Base-by-base conservation (phyloP, 2,329 filamentous ascomycete species). In the Pseudogymnoascus sp. region DNA sequence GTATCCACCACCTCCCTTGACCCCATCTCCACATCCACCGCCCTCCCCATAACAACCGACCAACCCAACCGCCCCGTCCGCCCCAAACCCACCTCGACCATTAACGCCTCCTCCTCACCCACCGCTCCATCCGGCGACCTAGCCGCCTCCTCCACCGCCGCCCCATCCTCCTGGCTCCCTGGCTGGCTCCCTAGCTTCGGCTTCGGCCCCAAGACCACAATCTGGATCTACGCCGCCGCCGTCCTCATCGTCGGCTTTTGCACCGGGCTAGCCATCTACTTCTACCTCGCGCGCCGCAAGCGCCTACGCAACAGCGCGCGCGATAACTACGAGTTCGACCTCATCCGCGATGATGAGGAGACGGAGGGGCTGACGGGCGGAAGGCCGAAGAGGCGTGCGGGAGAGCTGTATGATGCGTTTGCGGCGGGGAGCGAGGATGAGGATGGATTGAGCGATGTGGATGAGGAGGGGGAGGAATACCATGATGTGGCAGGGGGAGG, bases 401-500 rank as follows among this genome's bases (percentile, higher is more conserved):
- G 93, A 28, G 93, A 97, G 77, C 78, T 99, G 49, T 99, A 99
- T 74, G 94, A 99, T 79, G 94, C 94, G 4, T 99, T 99, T 80
- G 94, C 94, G 0, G 92, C 91, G 14, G 93, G 92, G 60, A 86
- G 83, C 64, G 93, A 93, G 63, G 92, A 94, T 63, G 89, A 91
- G 58, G 62, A 63, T 9, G 42, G 45, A 7, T 70, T 70, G 38
- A 71, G 71, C 60, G 74, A 77, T 9, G 75, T 73, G 16, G 77
- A 80, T 62, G 79, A 80, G 33, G 75, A 78, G 39, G 77, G 77
- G 45, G 70, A 72, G 64, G 68, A 72, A 64, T 70, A 67, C 45
- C 66, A 72, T 58, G 74, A 75, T 62, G 68, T 65, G 33, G 67
- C 66, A n/a, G 67, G 36, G 67, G 66, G 7, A 19, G 52, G 52